Evolutionary conservation across 2,329 filamentous ascomycete genomes (phyloP), one percentile per base, ranked within the genome.

Genomic region (Ophiobolus disseminans): DNA sequence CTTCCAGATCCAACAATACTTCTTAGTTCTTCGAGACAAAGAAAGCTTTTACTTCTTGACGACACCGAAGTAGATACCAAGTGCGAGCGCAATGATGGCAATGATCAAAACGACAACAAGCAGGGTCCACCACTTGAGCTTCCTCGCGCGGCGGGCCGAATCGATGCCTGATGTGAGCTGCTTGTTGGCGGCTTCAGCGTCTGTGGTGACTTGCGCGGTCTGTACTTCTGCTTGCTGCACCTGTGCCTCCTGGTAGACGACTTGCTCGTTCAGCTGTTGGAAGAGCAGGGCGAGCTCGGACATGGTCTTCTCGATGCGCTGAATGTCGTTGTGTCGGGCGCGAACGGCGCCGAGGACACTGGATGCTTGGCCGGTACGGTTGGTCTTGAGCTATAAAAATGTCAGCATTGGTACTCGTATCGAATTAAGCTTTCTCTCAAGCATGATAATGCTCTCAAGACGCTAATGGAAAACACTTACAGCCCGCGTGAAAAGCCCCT

Each of bases 51-150:
- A 22, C 19, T 23, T 23, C 17, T 26, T 28, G 23, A 37, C 28
- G 16, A 76, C 45, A 35, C 78, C 78, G 65, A 80, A 78, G 59
- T 75, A 76, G 25, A 83, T 50, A 7, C 79, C 81, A 43, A 79
- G 64, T 13, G 76, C 68, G 22, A 84, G 70, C 14, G 74, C 82
- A 31, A 83, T 42, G 32, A 83, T 78, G 44, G 74, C 58, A 20
- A 80, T 54, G 52, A 82, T 80, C 19, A 75, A 50, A 16, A 81
- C 62, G 21, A 75, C 65, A 36, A 91, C 78, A 53, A 85, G 74
- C 53, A 89, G 76, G 68, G 87, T 90, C 82, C 84, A 91, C 89
- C 90, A 92, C 80, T 93, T 93, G 75, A 90, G 82, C 78, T 86
- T 89, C 63, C 88, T 82, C 61, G 83, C 82, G 61, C 84, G 81